Evolutionary conservation across 768 basidiomycete genomes (phyloP), one percentile per base, ranked within the genome.

Genomic region (Sarcomyxa edulis): DNA sequence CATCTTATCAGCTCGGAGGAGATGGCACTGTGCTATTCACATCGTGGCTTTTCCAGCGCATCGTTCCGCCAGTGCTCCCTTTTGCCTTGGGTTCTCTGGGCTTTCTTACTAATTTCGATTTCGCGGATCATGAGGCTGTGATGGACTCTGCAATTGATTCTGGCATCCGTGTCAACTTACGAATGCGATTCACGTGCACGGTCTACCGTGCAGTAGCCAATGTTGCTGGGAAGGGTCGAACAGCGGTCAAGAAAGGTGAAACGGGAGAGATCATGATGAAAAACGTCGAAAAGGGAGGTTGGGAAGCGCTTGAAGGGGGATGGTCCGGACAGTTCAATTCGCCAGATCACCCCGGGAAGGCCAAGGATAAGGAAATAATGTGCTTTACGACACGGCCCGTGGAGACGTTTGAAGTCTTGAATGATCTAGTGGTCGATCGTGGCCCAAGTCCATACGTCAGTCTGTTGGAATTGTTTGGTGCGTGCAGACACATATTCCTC

Each of bases 131-230:
- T 66, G 71, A 81, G 54, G 59, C 78, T 7, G 84, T 94, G 43
- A 80, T 99, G 78, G 81, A 93, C 64, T 79, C 79, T 53, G 82
- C 78, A 27, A 79, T 97, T 42, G 92, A 97, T 52, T 76, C 81
- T 8, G 96, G 96, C 21, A 95, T 99, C 46, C 84, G 94, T 7
- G 94, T 98, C 40, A 99, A 99, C 58, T 71, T 99, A 10, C 85
- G 96, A 34, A 99, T 99, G 96, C 82, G 96, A 20, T 99, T 99
- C 61, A 98, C 95, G 6, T 98, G 96, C 61, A 98, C 96, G 5
- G 90, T 99, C 9, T 99, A 95, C 59, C 87, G 96, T 27, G 87
- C 93, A 4, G 80, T 96, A 29, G 72, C 78, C 18, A 76, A 78
- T 10, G 86, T 85, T 53, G 74, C 81, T 43, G 74, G 76, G 16